phyloP scores from a whole-genome alignment of 2,329 filamentous ascomycete species.

The Fusarium chaquense region DNA sequence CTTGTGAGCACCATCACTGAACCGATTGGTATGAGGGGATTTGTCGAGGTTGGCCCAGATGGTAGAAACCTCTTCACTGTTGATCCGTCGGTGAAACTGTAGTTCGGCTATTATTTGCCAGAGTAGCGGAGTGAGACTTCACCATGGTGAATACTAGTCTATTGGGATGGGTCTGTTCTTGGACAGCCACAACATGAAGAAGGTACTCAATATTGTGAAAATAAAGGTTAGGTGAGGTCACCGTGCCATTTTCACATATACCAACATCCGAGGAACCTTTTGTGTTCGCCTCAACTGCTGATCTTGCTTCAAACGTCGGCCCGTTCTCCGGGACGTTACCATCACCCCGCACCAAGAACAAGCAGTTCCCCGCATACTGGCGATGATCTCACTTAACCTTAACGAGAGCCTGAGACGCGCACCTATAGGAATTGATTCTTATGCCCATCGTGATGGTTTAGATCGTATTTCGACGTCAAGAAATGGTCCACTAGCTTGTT shows the following conservation, averaged over 20 bases:
- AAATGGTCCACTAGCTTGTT: not conserved
- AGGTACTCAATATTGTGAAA: not conserved
- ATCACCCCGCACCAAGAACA: not conserved
- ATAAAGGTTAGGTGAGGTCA: too few species aligned
- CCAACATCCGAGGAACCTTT: not conserved
- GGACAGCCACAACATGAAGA: not conserved
- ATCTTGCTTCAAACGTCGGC: not conserved
- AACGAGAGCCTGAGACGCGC: not conserved
- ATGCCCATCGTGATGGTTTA: too few species aligned
- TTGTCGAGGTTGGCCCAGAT: not conserved
- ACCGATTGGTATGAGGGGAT: conserved; percentile 34
- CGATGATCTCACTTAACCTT: not conserved
- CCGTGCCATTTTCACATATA: not conserved
- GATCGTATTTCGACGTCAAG: not conserved
- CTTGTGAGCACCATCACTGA: conserved; percentile 29
- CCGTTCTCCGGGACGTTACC: not conserved
- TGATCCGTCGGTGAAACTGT: not conserved
- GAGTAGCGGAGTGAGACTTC: fast-evolving
- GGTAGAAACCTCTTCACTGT: conserved; percentile 6
- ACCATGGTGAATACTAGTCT: too few species aligned
- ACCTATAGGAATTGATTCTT: not conserved
- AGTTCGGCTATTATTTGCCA: not conserved
- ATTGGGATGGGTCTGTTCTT: not conserved
- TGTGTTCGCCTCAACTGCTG: not conserved
- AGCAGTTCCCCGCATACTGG: not conserved